phyloP scores from a whole-genome alignment of 2,329 filamentous ascomycete species.

The Arthrobotrys entomopaga region DNA sequence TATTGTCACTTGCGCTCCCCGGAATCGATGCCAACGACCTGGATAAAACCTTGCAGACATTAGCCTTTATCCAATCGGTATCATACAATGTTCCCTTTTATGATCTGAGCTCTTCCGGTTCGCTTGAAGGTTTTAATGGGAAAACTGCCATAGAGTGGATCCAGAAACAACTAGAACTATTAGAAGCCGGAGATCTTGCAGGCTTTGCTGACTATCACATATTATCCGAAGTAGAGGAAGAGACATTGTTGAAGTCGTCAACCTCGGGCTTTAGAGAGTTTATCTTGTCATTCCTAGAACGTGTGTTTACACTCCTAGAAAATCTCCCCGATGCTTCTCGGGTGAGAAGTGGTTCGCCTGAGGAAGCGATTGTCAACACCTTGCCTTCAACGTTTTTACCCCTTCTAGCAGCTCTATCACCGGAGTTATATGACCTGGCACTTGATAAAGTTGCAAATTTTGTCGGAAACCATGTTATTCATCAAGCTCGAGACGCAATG shows the following conservation, averaged over 20 bases:
- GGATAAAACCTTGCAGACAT: constrained; percentile 92
- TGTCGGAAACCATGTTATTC: constrained; percentile 91
- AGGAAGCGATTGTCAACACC: constrained; percentile 97
- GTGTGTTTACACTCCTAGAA: constrained; percentile 93
- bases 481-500: constrained; percentile 96
- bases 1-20: constrained; percentile 90
- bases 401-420: constrained; percentile 87
- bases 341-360: constrained; percentile 87
- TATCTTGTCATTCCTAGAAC: constrained; percentile 85
- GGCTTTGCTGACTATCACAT: constrained; percentile 85
- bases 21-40: constrained; percentile 98
- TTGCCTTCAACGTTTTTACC: constrained; percentile 90
- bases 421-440: constrained; percentile 90
- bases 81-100: constrained; percentile 95
- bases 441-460: constrained; percentile 93
- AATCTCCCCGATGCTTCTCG: constrained; percentile 92
- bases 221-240: constrained; percentile 85
- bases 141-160: constrained; percentile 71
- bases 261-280: constrained; percentile 96
- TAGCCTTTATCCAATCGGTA: constrained; percentile 94
- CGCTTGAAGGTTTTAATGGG: constrained; percentile 67
- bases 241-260: constrained; percentile 87
- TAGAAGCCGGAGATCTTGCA: constrained; percentile 89
- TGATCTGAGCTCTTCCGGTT: constrained; percentile 69
- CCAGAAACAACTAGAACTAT: constrained; percentile 88